Percentiles rank a stretch among this genome's conserved stretches.
phyloP scores from a whole-genome alignment of 2,329 filamentous ascomycete species.

The Ascochyta rabiei region DNA sequence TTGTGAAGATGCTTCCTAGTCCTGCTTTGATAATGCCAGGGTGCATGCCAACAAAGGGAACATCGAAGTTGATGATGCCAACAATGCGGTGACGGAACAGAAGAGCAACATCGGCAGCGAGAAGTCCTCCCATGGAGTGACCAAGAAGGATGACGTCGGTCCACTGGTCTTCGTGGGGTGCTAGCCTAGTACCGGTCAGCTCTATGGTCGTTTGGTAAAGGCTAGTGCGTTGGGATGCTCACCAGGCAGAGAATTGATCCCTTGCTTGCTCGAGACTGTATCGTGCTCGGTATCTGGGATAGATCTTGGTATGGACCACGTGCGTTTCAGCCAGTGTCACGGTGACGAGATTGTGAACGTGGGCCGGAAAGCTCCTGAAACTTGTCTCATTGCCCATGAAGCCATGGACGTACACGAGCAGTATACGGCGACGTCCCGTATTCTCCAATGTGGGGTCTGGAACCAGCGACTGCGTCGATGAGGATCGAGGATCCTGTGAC shows the following conservation, averaged over 20 bases:
- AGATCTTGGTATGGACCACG: constrained; percentile 84
- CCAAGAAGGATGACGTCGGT: constrained; percentile 85
- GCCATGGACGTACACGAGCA: constrained; percentile 86
- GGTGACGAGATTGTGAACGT: constrained; percentile 78
- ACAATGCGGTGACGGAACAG: constrained; percentile 78
- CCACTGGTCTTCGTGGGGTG: constrained; percentile 72
- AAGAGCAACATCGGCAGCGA: constrained; percentile 79
- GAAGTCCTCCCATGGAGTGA: constrained; percentile 87
- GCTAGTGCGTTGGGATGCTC: constrained; percentile 23
- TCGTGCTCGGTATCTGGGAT: constrained; percentile 79
- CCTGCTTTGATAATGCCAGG: constrained; percentile 85
- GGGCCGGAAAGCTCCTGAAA: constrained; percentile 85
- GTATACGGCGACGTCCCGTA: constrained; percentile 60
- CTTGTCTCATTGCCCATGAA: constrained; percentile 89
- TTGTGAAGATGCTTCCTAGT: constrained; percentile 75
- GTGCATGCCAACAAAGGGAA: constrained; percentile 86
- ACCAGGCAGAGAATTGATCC: constrained; percentile 83
- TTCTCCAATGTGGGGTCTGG: constrained; percentile 43
- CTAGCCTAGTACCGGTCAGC: constrained; percentile 60
- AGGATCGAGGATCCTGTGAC: constrained; percentile 52
- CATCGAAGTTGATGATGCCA: constrained; percentile 82
- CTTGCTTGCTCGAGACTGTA: constrained; percentile 73
- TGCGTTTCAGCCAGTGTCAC: constrained; percentile 72
- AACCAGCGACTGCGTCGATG: constrained; percentile 54
- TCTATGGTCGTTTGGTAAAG: neutral